A percentile compares a stretch with the other conserved stretches of the same genome.
These are phyloP conservation scores for Barnettozyma sp. DNA, from an alignment of 805 yeast genomes.

Conservation along the genomic window DNA sequence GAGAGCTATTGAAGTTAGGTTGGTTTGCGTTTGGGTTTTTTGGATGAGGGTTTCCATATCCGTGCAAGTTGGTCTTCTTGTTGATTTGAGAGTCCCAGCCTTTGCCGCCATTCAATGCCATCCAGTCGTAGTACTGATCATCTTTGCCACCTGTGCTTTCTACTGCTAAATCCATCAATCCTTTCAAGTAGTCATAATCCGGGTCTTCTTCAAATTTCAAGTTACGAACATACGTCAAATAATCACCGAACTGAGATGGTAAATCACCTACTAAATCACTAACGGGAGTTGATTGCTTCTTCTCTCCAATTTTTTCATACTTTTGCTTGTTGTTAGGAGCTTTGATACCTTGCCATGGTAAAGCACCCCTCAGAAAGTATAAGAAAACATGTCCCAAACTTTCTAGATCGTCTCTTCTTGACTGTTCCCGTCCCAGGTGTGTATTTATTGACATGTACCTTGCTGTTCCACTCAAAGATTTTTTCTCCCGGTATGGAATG, in stretches of 20 bases:
- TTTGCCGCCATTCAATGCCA: slow-evolving; percentile 88
- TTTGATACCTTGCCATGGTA: slow-evolving; percentile 98
- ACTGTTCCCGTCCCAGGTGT: slow-evolving; percentile 94
- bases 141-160: slow-evolving; percentile 61
- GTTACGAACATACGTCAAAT: slow-evolving; percentile 80
- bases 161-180: slow-evolving; percentile 70
- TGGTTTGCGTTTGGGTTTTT: slow-evolving; percentile 23
- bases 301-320: slow-evolving; percentile 95
- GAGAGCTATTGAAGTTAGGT: slow-evolving; percentile 24
- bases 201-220: slow-evolving; percentile 92
- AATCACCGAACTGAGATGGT: slow-evolving; percentile 90
- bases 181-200: slow-evolving; percentile 81
- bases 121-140: slow-evolving; percentile 97
- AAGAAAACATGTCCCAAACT: slow-evolving; percentile 95
- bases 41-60: slow-evolving; percentile 93
- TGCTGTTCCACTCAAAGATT: slow-evolving; percentile 96
- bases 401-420: slow-evolving; percentile 93
- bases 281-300: slow-evolving; percentile 84
- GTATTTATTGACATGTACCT: slow-evolving; percentile 97
- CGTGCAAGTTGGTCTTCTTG: slow-evolving; percentile 90
- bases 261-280: slow-evolving; percentile 63
- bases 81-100: slow-evolving; percentile 92
- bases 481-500: slow-evolving; percentile 94
- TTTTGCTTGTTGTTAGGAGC: slow-evolving; percentile 98
- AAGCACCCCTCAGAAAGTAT: slow-evolving; percentile 86